Base-by-base conservation (phyloP, 805 yeast species). In the Starmerella khaoyaiensis region DNA sequence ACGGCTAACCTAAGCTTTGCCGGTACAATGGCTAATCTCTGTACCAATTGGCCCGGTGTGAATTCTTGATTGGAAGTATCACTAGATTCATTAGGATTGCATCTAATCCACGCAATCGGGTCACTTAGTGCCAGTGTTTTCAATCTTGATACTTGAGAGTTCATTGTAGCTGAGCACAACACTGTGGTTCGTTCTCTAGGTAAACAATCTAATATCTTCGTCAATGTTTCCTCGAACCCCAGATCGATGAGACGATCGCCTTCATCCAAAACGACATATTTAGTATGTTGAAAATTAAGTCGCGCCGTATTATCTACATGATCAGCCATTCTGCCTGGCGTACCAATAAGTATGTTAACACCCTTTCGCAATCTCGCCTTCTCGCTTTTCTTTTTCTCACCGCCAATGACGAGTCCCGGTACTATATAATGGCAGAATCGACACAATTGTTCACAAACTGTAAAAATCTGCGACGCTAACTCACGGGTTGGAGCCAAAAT, bases 321-420 rank as follows among this genome's bases (percentile, higher is more conserved):
- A 56, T 90, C 99, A 8, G 82, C 79, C 30, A 90, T 63, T 50
- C 99, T 71, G 43, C 99, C 99, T 2, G 99, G 99, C 0, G 99
- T 90, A 10, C 93, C 96, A 28, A 90, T 93, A n/a, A 90, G 67
- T 23, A 90, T 75, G 57, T 90, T 90, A 23, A 86, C 93, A 47
- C 99, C 99, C 57, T 87, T 87, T 54, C 99, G 71, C 23, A 90
- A 61, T 51, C 99, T 65, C 1, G 97, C 96, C 67, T 90, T 90
- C 58, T 90, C 99, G 2, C 94, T 72, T 54, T 90, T 93, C 58
- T 87, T 87, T 69, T 87, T 86, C 56, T 90, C 99, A 44, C 99
- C 99, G 54, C 99, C 99, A 60, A 84, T 84, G 19, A 90, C 93
- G 28, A 86, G 72, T 27, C 97, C 94, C 1, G 98, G 96, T 4